Evolutionary conservation across 805 yeast genomes (phyloP), one percentile per base, ranked within the genome.

Genomic region (Metschnikowia amazonensis): DNA sequence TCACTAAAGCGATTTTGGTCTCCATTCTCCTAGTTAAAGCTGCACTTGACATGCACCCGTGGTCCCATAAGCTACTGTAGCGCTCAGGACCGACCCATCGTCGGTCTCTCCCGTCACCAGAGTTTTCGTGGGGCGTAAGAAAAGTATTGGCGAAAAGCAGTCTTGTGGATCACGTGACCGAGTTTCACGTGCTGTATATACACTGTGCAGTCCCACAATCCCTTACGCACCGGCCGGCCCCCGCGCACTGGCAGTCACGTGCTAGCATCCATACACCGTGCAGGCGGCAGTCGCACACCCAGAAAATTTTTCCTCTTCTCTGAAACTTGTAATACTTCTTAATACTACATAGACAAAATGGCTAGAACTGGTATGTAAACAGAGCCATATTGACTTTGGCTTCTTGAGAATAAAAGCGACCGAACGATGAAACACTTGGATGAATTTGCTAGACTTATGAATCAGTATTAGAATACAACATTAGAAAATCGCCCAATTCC

Each of bases 331-430:
- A 44, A 38, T 40, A 45, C 32, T 30, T 36, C 28, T 30, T 35
- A 35, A 40, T 39, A 33, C 36, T 23, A 41, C 44, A 57, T 49
- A 56, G 54, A 50, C 55, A 59, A 72, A 72, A 80, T 80, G 84
- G 83, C 80, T 76, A 79, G 74, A 70, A 76, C 83, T 66, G 84
- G 84, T 79, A 79, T 73, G 84, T 79, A 47, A 4, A 3, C 32
- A 14, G 32, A 7, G 31, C 31, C 31, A 5, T n/a, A n/a, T n/a
- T n/a, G n/a, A n/a, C n/a, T n/a, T n/a, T n/a, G n/a, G n/a, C n/a
- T n/a, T n/a, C n/a, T n/a, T n/a, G n/a, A n/a, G n/a, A n/a, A n/a
- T n/a, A n/a, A n/a, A n/a, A n/a, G n/a, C n/a, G n/a, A n/a, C n/a
- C n/a, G n/a, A n/a, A n/a, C n/a, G n/a, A n/a, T n/a, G n/a, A n/a